These are phyloP conservation scores for Trypanosoma congolense DNA, from an alignment of 208 protist genomes.

Conservation along the genomic window DNA sequence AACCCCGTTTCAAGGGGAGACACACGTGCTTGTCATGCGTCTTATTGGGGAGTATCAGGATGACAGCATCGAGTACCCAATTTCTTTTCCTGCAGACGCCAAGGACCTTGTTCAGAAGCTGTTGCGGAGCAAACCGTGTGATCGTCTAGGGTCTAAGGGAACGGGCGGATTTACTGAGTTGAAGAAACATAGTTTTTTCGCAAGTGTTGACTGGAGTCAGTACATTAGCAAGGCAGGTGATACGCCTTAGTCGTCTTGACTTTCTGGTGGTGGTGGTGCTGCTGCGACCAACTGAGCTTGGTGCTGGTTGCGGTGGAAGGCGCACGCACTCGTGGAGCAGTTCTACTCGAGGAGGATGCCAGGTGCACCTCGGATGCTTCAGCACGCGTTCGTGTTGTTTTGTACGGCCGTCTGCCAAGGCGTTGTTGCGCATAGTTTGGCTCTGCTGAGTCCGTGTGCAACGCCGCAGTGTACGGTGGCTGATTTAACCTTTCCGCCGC, in stretches of 20 bases:
- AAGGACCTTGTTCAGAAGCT: constrained; percentile 75
- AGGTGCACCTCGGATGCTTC: too few species aligned
- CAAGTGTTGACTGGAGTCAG: constrained; percentile 53
- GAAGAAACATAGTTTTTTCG: constrained; percentile 87
- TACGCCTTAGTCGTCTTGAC: not conserved
- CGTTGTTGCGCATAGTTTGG: too few species aligned
- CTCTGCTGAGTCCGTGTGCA: too few species aligned
- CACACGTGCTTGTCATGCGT: constrained; percentile 58
- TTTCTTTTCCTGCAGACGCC: constrained; percentile 41
- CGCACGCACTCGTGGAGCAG: too few species aligned
- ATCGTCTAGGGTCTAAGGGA: constrained; percentile 66
- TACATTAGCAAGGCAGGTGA: not conserved
- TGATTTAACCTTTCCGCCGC: too few species aligned
- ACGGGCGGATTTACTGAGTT: constrained; percentile 69
- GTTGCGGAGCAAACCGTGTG: constrained; percentile 49
- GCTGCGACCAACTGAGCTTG: not conserved
- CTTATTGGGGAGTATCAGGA: constrained; percentile 38
- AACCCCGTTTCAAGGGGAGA: constrained; percentile 50
- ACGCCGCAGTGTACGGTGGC: too few species aligned
- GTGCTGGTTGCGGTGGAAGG: too few species aligned
- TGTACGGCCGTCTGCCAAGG: too few species aligned
- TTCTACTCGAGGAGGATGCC: too few species aligned
- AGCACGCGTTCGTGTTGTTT: too few species aligned
- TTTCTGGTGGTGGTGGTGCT: not conserved
- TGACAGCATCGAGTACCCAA: constrained; percentile 24